Percentiles rank a stretch among this genome's conserved stretches.
phyloP scores from a whole-genome alignment of 257 asterid genomes.

The Nicotiana benthamiana region DNA sequence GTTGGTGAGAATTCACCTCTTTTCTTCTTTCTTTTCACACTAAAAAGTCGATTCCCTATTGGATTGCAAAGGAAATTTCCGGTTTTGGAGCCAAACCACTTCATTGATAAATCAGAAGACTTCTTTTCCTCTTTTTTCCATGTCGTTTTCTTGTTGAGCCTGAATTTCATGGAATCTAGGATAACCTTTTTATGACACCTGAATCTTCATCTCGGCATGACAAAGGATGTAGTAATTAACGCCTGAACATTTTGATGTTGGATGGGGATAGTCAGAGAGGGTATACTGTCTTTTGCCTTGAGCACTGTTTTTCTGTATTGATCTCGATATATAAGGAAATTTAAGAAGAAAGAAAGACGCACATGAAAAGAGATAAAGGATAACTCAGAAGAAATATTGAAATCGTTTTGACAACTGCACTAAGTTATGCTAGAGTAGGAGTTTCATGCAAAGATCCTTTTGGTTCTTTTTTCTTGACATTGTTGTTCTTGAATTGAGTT shows the following conservation, averaged over 20 bases:
- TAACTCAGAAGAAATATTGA: background rate
- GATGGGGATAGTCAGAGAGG: slow-evolving; percentile 44
- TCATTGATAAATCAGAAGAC: no score
- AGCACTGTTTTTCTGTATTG: background rate
- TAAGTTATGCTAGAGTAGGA: background rate
- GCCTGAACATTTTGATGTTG: slow-evolving; percentile 31
- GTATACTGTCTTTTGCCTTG: slow-evolving; percentile 24
- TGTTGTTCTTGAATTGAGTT: background rate
- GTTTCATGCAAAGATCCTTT: background rate
- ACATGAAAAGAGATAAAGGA: background rate
- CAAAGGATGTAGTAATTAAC: slow-evolving; percentile 48
- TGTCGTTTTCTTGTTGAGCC: slow-evolving; percentile 12
- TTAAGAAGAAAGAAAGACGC: background rate
- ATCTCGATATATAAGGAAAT: background rate
- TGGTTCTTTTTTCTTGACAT: background rate
- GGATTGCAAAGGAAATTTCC: no score
- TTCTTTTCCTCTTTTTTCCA: no score
- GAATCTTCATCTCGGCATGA: slow-evolving; percentile 64
- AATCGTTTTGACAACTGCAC: background rate
- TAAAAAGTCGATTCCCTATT: no score
- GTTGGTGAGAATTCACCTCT: no score
- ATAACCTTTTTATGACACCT: slow-evolving; percentile 50
- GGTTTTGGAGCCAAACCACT: no score
- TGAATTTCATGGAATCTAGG: slow-evolving; percentile 33
- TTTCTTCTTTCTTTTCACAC: no score